Percentiles rank a stretch among this genome's conserved stretches.
phyloP scores from a whole-genome alignment of 306 rosid species.

The Luffa aegyptiaca region DNA sequence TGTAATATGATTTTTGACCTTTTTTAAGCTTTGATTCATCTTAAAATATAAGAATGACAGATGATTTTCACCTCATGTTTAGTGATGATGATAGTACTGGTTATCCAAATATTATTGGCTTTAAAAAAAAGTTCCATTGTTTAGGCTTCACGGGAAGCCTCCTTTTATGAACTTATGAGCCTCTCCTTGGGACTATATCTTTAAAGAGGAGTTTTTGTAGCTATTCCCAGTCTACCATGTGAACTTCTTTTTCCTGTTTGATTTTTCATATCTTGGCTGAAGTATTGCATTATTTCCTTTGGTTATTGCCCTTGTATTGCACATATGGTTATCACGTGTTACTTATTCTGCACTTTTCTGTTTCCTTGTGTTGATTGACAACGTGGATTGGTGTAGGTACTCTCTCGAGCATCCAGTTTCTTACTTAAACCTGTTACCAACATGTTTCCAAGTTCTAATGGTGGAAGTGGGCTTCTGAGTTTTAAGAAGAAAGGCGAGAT shows the following conservation, averaged over 20 bases:
- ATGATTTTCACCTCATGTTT: not conserved
- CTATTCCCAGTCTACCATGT: conserved; percentile 1
- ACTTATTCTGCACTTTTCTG: not conserved
- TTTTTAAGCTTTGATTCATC: not conserved
- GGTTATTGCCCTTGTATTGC: not conserved
- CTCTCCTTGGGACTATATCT: not conserved
- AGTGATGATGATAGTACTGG: not conserved
- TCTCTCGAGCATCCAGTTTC: conserved; percentile 80
- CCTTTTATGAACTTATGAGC: not conserved
- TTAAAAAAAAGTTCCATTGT: not conserved
- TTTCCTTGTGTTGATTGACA: not conserved
- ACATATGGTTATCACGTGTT: not conserved
- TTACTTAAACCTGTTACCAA: conserved; percentile 77
- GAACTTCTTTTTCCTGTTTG: not conserved
- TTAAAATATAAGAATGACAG: not conserved
- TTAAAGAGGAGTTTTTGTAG: not conserved
- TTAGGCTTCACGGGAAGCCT: not conserved
- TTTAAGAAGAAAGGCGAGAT: conserved; percentile 67
- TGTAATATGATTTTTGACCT: not conserved
- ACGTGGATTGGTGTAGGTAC: conserved; percentile 49
- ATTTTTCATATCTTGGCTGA: not conserved
- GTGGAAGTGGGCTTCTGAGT: conserved; percentile 81
- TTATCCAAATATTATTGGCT: not conserved
- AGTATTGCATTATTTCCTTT: not conserved
- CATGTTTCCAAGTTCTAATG: conserved; percentile 57